Base-by-base conservation (phyloP, 2,329 filamentous ascomycete species). In the Berkeleyomyces rouxiae region DNA sequence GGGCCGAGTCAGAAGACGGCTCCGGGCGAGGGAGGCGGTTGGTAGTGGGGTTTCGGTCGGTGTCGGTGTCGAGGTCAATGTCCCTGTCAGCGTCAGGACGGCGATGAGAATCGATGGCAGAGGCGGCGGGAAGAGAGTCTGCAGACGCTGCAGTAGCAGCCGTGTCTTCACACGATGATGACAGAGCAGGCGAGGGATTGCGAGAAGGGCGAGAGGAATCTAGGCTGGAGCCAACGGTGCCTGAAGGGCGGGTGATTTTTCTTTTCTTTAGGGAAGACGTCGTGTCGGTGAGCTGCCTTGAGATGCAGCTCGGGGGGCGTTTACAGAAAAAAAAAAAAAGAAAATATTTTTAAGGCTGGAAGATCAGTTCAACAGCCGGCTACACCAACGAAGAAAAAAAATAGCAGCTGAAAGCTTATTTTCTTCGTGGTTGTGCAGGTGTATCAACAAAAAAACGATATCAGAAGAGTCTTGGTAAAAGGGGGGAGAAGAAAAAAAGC, bases 231-330 rank as follows among this genome's bases (percentile, higher is more conserved):
- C 51, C 42, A 55, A 53, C 53, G 60, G 63, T 61, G 59, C 51
- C 63, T 64, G 73, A 72, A 70, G 73, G 75, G 68, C 76, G 78
- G 70, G 74, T 66, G 64, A 85, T 80, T 80, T 82, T 85, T 78
- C 82, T 79, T 82, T 85, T 86, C 82, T 85, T 86, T 79, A 76
- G 78, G 77, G 82, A 85, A 82, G 82, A 85, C 83, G 83, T 86
- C 74, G 79, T 86, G 83, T 80, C 77, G 73, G 78, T 75, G 83
- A 85, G 83, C 83, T 84, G 82, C 82, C 72, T 72, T 53, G 68
- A 69, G 39, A 37, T 57, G 81, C 81, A 83, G 81, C 81, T 83
- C 81, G 74, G 69, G 70, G 67, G 64, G 67, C 61, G 62, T 59
- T 46, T 58, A 58, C 16, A 55, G 61, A 23, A 40, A 63, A 66